Conservation (phyloP, 106 monocot species). For the Dioscorea zingiberensis region DNA sequence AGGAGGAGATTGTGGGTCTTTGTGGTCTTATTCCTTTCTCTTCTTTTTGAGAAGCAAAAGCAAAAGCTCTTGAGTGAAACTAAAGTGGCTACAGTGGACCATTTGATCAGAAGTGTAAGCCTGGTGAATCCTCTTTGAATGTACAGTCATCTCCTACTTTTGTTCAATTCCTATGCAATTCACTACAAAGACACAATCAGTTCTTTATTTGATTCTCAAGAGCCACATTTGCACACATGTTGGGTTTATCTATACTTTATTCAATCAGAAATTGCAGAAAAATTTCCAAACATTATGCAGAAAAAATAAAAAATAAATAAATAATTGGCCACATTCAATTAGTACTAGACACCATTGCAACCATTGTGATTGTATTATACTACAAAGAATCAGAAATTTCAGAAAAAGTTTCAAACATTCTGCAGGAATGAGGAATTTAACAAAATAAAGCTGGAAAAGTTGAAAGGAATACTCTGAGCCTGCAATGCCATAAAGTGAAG, state of each 20-base stretch:
- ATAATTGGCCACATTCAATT: too few species aligned
- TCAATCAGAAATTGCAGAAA: background rate
- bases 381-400: background rate
- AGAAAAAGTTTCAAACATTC: background rate
- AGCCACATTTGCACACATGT: too few species aligned
- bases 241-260: background rate
- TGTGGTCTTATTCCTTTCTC: conserved; percentile 5
- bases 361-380: background rate
- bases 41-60: conserved; percentile 28
- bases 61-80: conserved; percentile 36
- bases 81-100: conserved; percentile 7
- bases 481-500: background rate
- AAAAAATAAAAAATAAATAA: too few species aligned
- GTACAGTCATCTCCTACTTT: background rate
- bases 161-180: background rate
- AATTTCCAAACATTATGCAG: background rate
- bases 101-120: background rate
- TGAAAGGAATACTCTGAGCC: background rate
- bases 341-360: too few species aligned
- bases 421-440: too few species aligned
- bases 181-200: background rate
- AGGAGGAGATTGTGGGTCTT: conserved; percentile 6
- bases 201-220: too few species aligned
- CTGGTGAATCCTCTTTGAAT: conserved; percentile 1
- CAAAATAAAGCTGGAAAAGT: too few species aligned